Percentiles rank a stretch among this genome's conserved stretches.
phyloP scores from a whole-genome alignment of 2,329 filamentous ascomycete species.

The Pseudocercospora cruenta region DNA sequence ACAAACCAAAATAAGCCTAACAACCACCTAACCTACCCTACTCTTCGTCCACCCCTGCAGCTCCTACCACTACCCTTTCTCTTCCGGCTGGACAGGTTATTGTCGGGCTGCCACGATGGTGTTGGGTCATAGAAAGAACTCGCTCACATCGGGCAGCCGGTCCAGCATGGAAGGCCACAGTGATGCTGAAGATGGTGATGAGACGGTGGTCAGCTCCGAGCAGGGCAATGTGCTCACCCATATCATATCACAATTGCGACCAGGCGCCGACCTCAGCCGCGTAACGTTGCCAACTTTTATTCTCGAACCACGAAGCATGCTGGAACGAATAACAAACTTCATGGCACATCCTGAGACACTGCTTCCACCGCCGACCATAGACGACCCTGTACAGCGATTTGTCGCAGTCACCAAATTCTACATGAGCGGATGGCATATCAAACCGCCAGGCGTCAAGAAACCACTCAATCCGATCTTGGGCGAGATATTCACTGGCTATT shows the following conservation, averaged over 20 bases:
- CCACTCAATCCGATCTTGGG: conserved; percentile 95
- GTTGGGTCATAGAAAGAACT: conserved; percentile 54
- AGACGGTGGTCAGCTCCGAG: conserved; percentile 82
- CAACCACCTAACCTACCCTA: neutral
- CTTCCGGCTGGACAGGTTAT: conserved; percentile 4
- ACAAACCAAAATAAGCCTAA: conserved; percentile 1
- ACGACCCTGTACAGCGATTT: conserved; percentile 88
- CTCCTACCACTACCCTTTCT: conserved; percentile 1
- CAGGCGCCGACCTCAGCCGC: conserved; percentile 90
- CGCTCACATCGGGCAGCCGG: conserved; percentile 45
- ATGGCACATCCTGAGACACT: conserved; percentile 99
- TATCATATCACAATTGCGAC: conserved; percentile 95
- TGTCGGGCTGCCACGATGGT: conserved; percentile 45
- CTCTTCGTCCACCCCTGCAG: neutral
- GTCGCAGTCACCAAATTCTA: conserved; percentile 98
- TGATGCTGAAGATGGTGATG: conserved; percentile 52
- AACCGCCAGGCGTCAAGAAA: conserved; percentile 96
- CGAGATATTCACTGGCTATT: conserved; percentile 93
- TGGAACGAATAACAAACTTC: conserved; percentile 99
- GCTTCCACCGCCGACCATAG: conserved; percentile 80
- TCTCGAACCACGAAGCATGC: conserved; percentile 94
- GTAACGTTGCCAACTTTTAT: conserved; percentile 97
- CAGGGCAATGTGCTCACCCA: conserved; percentile 96
- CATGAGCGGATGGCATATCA: conserved; percentile 97
- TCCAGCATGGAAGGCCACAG: conserved; percentile 49